Evolutionary conservation across 2,329 filamentous ascomycete species (phyloP).

Genomic region (Exophiala phaeomuriformis): DNA sequence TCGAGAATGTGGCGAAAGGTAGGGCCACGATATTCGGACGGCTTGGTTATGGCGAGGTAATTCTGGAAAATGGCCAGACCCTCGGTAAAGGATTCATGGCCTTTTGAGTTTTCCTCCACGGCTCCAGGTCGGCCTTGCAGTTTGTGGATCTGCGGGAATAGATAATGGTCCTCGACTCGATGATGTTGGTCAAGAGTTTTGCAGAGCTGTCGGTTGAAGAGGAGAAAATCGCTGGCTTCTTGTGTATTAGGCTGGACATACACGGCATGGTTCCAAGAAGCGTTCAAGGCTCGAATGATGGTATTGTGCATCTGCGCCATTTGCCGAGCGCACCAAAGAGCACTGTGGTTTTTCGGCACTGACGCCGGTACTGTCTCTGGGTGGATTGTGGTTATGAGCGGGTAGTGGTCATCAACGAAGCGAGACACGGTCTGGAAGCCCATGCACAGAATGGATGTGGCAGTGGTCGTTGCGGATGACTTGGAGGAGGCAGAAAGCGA

Average conservation of each 20-base stretch:
- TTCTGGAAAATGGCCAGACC: slow-evolving; percentile 23
- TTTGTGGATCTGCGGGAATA: slow-evolving; percentile 22
- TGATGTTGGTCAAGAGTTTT: slow-evolving; percentile 24
- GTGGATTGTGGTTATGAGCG: slow-evolving; percentile 22
- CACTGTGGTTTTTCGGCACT: slow-evolving; percentile 13
- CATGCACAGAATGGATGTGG: slow-evolving; percentile 1
- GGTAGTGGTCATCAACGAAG: slow-evolving; percentile 25
- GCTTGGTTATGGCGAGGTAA: slow-evolving; percentile 23
- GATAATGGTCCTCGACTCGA: slow-evolving; percentile 19
- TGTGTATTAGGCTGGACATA: slow-evolving; percentile 17
- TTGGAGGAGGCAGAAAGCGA: slow-evolving; percentile 59
- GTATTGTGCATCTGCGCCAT: slow-evolving; percentile 28
- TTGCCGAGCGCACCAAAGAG: slow-evolving; percentile 18
- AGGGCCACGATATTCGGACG: slow-evolving; percentile 23
- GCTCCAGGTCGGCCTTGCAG: slow-evolving; percentile 15
- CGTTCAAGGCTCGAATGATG: slow-evolving; percentile 25
- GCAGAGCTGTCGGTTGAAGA: slow-evolving; percentile 25
- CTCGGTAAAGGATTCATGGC: slow-evolving; percentile 22
- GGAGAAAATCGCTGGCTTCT: slow-evolving; percentile 24
- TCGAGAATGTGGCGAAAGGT: slow-evolving; percentile 24
- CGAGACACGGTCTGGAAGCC: slow-evolving; percentile 9
- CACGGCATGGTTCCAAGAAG: slow-evolving; percentile 24
- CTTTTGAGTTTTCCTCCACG: slow-evolving; percentile 17
- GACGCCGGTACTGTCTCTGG: slow-evolving; percentile 13
- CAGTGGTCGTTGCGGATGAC: slow-evolving; percentile 55